A percentile compares a stretch with the other conserved stretches of the same genome.
phyloP scores from a whole-genome alignment of 176 grass and related monocot genomes.

The Oryza nivara region DNA sequence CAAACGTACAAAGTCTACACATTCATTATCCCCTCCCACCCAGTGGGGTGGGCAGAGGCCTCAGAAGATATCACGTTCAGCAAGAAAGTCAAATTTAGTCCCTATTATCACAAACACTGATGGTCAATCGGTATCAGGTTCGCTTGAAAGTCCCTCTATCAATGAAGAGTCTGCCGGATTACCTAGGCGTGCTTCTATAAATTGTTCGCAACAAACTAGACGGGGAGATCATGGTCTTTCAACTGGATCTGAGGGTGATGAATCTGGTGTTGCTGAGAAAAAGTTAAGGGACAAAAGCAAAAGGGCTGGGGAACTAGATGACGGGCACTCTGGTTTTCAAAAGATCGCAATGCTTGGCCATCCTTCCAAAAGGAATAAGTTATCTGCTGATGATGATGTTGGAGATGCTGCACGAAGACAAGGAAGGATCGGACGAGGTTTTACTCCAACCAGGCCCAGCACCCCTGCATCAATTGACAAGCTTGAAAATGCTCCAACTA shows the following conservation, averaged over 20 bases:
- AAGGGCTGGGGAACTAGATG: constrained; percentile 69
- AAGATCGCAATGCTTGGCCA: constrained; percentile 72
- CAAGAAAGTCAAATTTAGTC: constrained; percentile 84
- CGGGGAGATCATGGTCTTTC: constrained; percentile 62
- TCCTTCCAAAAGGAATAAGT: constrained; percentile 81
- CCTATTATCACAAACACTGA: constrained; percentile 59
- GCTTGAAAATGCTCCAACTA: constrained; percentile 63
- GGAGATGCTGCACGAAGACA: constrained; percentile 65
- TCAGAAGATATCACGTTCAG: constrained; percentile 83
- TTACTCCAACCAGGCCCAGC: constrained; percentile 58
- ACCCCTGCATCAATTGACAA: constrained; percentile 69
- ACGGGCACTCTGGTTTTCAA: constrained; percentile 62
- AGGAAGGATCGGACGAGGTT: constrained; percentile 62
- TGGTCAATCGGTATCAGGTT: constrained; percentile 50
- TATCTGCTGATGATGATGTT: constrained; percentile 66
- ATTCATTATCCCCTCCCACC: constrained; percentile 73
- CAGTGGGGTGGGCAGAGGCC: constrained; percentile 91
- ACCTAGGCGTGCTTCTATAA: constrained; percentile 52
- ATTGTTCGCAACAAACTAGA: constrained; percentile 53
- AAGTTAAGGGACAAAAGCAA: constrained; percentile 74
- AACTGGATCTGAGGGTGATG: constrained; percentile 63
- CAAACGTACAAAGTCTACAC: constrained; percentile 65
- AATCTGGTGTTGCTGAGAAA: constrained; percentile 70
- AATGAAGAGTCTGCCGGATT: constrained; percentile 51
- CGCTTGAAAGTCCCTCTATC: constrained; percentile 47